These are phyloP conservation scores for Salix purpurea DNA, from an alignment of 345 rosid genomes.

Conservation along the genomic window DNA sequence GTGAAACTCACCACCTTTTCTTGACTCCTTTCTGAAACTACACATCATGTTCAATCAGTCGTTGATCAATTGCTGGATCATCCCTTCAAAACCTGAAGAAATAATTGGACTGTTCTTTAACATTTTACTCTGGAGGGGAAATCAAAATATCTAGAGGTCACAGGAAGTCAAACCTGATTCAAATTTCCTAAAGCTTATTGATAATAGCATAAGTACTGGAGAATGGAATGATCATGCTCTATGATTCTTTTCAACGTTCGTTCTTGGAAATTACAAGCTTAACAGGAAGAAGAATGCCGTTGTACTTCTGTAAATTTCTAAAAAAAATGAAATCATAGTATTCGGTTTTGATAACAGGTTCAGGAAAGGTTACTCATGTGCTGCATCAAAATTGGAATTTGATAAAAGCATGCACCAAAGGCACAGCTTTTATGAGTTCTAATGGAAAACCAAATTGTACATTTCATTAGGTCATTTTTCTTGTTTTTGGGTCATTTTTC, in stretches of 20 bases:
- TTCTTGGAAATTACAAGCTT: not conserved
- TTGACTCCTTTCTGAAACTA: not conserved
- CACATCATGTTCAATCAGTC: not conserved
- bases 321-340: no score
- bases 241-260: not conserved
- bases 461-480: slow-evolving; percentile 2
- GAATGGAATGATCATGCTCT: not conserved
- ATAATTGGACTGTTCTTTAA: not conserved
- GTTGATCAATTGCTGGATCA: not conserved
- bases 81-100: not conserved
- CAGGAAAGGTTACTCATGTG: slow-evolving; percentile 69
- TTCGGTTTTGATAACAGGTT: slow-evolving; percentile 26
- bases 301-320: not conserved
- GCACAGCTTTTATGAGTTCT: slow-evolving; percentile 56
- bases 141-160: not conserved
- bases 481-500: not conserved
- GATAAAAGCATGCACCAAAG: slow-evolving; percentile 60
- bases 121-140: not conserved
- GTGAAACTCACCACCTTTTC: not conserved
- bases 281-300: not conserved
- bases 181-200: not conserved
- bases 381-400: slow-evolving; percentile 37
- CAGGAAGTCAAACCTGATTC: not conserved
- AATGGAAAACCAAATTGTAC: slow-evolving; percentile 11
- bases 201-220: not conserved